These are phyloP conservation scores for Mrakia blollopis DNA, from an alignment of 768 basidiomycete genomes.

Conservation along the genomic window DNA sequence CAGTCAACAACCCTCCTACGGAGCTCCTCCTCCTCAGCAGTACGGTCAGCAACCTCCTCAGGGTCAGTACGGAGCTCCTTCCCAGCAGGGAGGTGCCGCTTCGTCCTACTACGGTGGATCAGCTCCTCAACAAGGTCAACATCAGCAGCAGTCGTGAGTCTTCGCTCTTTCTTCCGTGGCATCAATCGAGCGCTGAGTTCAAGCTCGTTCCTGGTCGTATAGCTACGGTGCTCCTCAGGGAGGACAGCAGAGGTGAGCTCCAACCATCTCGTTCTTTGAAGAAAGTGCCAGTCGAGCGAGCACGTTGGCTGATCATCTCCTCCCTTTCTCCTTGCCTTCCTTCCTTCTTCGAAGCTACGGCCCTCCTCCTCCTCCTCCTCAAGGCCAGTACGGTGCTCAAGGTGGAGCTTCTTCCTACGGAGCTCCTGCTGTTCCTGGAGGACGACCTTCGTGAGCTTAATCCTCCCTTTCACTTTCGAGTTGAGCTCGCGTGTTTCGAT, in stretches of 20 bases:
- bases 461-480: not conserved
- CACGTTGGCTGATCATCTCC: no score
- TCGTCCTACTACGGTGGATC: constrained; percentile 8
- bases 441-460: not conserved
- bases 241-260: not conserved
- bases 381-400: not conserved
- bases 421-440: constrained; percentile 1
- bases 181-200: not conserved
- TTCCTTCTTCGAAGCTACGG: not conserved
- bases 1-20: not conserved
- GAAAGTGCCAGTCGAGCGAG: no score
- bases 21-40: not conserved
- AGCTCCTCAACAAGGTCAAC: not conserved
- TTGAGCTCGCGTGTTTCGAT: not conserved
- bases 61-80: not conserved
- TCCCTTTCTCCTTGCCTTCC: not conserved
- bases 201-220: no score
- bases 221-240: constrained; percentile 5
- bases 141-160: not conserved
- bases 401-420: not conserved
- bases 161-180: not conserved
- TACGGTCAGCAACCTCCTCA: not conserved
- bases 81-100: constrained; percentile 11
- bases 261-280: not conserved
- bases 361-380: not conserved